phyloP scores from a whole-genome alignment of 2,329 filamentous ascomycete species.

The Aspergillus melleus region DNA sequence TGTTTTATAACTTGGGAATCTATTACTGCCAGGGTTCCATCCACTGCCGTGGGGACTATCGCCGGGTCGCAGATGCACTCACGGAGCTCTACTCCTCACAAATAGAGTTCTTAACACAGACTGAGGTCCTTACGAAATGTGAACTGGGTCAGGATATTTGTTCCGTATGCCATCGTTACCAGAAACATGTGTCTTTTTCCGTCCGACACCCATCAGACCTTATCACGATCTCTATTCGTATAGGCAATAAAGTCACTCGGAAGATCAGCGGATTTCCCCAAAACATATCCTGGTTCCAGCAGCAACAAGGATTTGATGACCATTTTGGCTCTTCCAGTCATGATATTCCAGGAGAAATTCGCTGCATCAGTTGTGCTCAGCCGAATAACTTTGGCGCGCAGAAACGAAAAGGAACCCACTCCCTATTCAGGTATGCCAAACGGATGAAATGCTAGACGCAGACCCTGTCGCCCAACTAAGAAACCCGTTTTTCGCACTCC shows the following conservation, averaged over 20 bases:
- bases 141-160: constrained; percentile 8
- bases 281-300: constrained; percentile 13
- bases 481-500: not conserved
- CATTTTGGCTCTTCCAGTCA: constrained; percentile 9
- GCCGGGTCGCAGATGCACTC: constrained; percentile 6
- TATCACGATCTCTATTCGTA: constrained; percentile 7
- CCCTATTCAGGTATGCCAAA: not conserved
- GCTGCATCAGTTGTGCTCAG: constrained; percentile 3
- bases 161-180: constrained; percentile 5
- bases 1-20: constrained; percentile 3
- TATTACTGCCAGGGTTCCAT: constrained; percentile 14
- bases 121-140: constrained; percentile 6
- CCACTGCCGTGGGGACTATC: constrained; percentile 8
- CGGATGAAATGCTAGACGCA: not conserved
- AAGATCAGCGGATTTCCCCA: constrained; percentile 18
- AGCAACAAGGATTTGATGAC: constrained; percentile 8
- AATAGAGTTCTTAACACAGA: constrained; percentile 9
- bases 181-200: constrained; percentile 8
- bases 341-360: constrained; percentile 11
- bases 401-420: not conserved
- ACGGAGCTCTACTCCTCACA: constrained; percentile 1
- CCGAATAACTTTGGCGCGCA: not conserved
- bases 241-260: not conserved
- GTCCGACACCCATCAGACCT: constrained; percentile 8
- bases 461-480: not conserved